Evolutionary conservation across 2,329 filamentous ascomycete genomes (phyloP), one percentile per base, ranked within the genome.

Genomic region (Fusarium goolgardi): DNA sequence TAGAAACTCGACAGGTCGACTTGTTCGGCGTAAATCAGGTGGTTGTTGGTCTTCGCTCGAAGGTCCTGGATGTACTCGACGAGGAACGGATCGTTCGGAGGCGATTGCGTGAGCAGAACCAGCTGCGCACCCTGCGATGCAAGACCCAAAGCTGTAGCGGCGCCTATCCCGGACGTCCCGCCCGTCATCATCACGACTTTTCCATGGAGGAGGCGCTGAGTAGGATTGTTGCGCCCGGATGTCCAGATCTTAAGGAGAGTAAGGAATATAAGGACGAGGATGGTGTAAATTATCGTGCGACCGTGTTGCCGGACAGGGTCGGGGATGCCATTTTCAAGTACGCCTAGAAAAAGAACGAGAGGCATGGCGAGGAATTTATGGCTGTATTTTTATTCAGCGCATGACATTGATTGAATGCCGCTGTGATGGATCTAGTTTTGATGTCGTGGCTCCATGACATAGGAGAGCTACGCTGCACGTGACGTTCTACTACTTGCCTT

Each of bases 161-260:
- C 92, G 50, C 96, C 96, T 76, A 99, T 91, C 16, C 96, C 96
- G 45, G 94, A 95, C 53, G 96, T 99, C 29, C 95, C 96, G 71
- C 96, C 94, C 20, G 96, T 99, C 53, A 99, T 88, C 84, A 99
- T 90, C 44, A 97, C 86, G 49, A 99, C 93, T 76, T 96, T 96
- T 47, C 93, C 94, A 79, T 97, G 94, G 89, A 99, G 94, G 56
- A 91, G 85, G 61, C 93, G 87, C 76, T 97, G 94, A 27, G 92
- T 86, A 41, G 80, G 81, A 78, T 96, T 97, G 71, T 80, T 82
- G 15, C 90, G 86, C 70, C 96, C 96, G 68, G 88, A 88, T 74
- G 90, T 91, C 81, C 91, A 97, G 74, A 84, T 83, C 83, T 97
- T 98, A 47, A 85, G 73, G 31, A 85, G 62, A 47, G 77, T 76